These are phyloP conservation scores for Rhodamnia argentea DNA, from an alignment of 345 rosid species.

Conservation along the genomic window DNA sequence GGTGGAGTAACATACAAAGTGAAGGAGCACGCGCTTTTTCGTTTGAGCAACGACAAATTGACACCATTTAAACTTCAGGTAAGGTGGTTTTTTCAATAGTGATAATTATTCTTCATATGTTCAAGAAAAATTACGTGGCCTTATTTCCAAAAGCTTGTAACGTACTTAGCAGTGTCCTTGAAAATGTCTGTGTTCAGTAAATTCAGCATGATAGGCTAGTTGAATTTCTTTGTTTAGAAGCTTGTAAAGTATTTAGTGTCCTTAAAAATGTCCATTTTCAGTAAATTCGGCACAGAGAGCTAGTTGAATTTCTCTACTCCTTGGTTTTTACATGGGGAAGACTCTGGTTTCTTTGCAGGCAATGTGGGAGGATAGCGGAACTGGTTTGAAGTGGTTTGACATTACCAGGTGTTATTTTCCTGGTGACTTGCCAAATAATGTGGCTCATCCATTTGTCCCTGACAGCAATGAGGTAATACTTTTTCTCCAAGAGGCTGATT, in stretches of 20 bases:
- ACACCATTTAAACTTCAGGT: slow-evolving; percentile 65
- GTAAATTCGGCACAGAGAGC: background rate
- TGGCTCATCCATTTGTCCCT: slow-evolving; percentile 41
- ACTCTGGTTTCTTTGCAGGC: slow-evolving; percentile 21
- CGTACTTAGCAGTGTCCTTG: background rate
- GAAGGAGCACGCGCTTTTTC: slow-evolving; percentile 50
- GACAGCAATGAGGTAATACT: slow-evolving; percentile 46
- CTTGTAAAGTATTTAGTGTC: background rate
- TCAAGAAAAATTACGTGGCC: background rate
- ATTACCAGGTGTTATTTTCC: slow-evolving; percentile 55
- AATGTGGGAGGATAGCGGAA: slow-evolving; percentile 59
- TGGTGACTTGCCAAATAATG: slow-evolving; percentile 51
- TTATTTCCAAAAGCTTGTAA: background rate
- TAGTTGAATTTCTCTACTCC: background rate
- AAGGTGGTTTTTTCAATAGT: slow-evolving; percentile 3
- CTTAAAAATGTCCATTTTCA: background rate
- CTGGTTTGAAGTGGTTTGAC: slow-evolving; percentile 49
- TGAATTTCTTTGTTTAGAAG: background rate
- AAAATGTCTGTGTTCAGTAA: background rate
- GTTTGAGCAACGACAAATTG: slow-evolving; percentile 19
- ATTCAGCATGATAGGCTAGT: background rate
- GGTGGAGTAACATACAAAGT: slow-evolving; percentile 41
- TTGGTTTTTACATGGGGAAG: background rate
- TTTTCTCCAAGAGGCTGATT: background rate
- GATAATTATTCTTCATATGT: background rate